Evolutionary conservation across 2,329 filamentous ascomycete genomes (phyloP), one percentile per base, ranked within the genome.

Genomic region (Trichoderma gracile): DNA sequence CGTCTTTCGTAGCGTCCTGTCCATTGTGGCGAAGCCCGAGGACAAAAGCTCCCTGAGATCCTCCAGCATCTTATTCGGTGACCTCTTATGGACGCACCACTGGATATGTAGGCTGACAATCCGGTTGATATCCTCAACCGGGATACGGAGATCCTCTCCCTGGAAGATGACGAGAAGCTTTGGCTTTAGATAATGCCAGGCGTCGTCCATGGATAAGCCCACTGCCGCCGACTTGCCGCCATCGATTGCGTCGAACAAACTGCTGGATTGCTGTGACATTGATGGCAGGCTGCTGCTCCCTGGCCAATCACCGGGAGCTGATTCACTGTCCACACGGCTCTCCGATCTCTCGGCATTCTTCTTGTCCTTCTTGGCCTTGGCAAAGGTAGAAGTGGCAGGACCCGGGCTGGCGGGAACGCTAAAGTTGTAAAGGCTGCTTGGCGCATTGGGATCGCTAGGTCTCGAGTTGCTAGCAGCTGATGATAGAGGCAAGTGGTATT

Each of bases 311-410:
- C 73, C 73, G 50, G 75, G 73, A 21, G 79, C 65, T 19, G 79
- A 77, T 78, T 85, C 83, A 67, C 77, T 86, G 65, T 88, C 82
- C 42, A 86, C 75, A 14, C 79, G 78, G 66, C 74, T 78, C 7
- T 80, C 75, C 63, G 78, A 82, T 69, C 88, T 86, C 68, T 91
- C 89, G 67, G 91, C 88, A 69, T 89, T 89, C 74, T 89, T 90
- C 80, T 94, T 96, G 73, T 97, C 92, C 65, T 90, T 94, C 72
- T 95, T 90, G 3, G 89, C 90, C 77, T 95, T 96, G 43, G 88
- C 83, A 74, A 98, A 96, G 38, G 84, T 81, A 27, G 82, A 84
- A 59, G 81, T 84, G 57, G 82, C 84, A 15, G 88, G 86, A 0
- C 84, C 88, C 1, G 91, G 90, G 66, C 89, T 92, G 8, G 88